These are phyloP conservation scores for Phycomyces nitens DNA, from an alignment of 192 early-diverging fungal species.

Conservation along the genomic window DNA sequence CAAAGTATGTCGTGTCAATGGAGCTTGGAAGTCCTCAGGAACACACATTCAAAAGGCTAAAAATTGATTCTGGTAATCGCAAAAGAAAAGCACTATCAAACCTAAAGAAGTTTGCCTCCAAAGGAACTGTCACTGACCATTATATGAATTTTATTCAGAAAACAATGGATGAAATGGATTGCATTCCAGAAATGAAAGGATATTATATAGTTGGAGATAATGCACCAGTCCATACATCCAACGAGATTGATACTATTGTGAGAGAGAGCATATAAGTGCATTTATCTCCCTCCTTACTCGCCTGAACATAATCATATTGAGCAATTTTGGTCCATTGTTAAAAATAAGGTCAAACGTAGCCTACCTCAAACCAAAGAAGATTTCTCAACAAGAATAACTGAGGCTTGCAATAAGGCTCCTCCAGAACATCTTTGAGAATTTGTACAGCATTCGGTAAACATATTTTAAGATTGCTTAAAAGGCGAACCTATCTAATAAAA, in stretches of 20 bases:
- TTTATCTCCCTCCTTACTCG: slow-evolving; percentile 23
- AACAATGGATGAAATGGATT: slow-evolving; percentile 14
- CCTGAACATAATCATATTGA: slow-evolving; percentile 21
- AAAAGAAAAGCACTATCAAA: slow-evolving; percentile 11
- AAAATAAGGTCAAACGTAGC: slow-evolving; percentile 9
- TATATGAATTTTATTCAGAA: slow-evolving; percentile 9
- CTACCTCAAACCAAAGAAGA: slow-evolving; percentile 3
- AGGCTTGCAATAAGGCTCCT: slow-evolving; percentile 3
- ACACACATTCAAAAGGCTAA: slow-evolving; percentile 9
- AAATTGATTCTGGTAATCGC: slow-evolving; percentile 3
- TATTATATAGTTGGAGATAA: slow-evolving; percentile 28
- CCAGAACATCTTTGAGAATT: slow-evolving; percentile 5
- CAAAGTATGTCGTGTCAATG: slow-evolving; percentile 10
- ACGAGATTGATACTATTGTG: slow-evolving; percentile 5
- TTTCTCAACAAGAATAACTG: slow-evolving; percentile 8
- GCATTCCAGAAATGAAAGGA: slow-evolving; percentile 20
- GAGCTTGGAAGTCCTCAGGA: slow-evolving; percentile 8
- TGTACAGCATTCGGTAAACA: slow-evolving; percentile 4
- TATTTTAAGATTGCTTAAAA: slow-evolving; percentile 7
- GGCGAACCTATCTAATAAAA: slow-evolving; percentile 7
- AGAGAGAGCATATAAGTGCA: slow-evolving; percentile 4
- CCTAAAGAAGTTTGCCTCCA: slow-evolving; percentile 1
- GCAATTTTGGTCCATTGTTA: slow-evolving; percentile 24
- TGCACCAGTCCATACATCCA: slow-evolving; percentile 14
- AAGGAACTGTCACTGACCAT: slow-evolving; percentile 5